Evolutionary conservation across 306 rosid genomes (phyloP).

Genomic region (Vicia villosa): DNA sequence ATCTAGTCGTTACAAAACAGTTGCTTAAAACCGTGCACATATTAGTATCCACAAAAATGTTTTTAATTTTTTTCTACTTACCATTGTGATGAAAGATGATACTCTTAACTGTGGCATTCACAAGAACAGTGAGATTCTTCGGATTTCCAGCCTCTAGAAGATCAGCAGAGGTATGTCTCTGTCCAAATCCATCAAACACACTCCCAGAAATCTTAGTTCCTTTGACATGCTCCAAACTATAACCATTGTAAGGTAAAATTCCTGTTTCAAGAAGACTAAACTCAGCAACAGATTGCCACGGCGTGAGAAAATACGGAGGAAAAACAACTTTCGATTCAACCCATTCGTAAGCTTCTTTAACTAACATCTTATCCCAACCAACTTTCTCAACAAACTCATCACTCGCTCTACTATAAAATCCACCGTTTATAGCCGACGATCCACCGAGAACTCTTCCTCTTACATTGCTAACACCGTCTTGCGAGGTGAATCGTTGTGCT

Average conservation of each 20-base stretch:
- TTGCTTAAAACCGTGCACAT: neutral
- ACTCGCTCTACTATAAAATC: conserved; percentile 79
- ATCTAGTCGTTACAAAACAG: too few species aligned
- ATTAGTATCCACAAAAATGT: neutral
- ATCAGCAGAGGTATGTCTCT: conserved; percentile 68
- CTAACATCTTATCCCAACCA: conserved; percentile 65
- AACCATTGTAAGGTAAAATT: conserved; percentile 71
- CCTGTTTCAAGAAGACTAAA: conserved; percentile 81
- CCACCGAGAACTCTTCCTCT: conserved; percentile 90
- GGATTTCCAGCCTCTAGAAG: conserved; percentile 65
- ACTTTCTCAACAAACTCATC: conserved; percentile 51
- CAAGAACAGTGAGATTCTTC: conserved; percentile 52
- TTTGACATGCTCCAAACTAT: conserved; percentile 60
- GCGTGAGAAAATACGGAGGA: conserved; percentile 53
- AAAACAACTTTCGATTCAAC: conserved; percentile 70
- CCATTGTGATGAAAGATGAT: conserved; percentile 56
- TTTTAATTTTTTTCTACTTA: conserved; percentile 34
- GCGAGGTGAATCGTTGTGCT: conserved; percentile 69
- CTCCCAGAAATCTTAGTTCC: conserved; percentile 81
- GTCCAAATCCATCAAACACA: conserved; percentile 60
- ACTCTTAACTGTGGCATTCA: conserved; percentile 71
- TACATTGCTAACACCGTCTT: conserved; percentile 59
- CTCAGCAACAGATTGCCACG: conserved; percentile 68
- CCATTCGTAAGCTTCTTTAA: conserved; percentile 64
- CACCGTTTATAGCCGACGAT: conserved; percentile 74